A percentile compares a stretch with the other conserved stretches of the same genome.
Conservation (phyloP, 352 stramenopile genomes). For the Globisporangium polare region DNA sequence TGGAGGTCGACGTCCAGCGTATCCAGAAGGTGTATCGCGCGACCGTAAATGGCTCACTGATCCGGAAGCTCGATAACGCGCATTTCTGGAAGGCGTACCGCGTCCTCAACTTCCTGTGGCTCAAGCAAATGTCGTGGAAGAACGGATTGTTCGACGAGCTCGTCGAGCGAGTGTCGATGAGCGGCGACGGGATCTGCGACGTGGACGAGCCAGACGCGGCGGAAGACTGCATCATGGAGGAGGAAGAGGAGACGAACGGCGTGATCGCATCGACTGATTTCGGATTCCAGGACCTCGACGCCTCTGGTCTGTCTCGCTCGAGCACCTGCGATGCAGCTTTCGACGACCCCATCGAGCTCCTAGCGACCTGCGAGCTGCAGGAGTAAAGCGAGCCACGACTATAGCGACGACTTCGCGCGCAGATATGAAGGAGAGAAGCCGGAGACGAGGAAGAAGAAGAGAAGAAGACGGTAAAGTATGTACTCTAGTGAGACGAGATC, state of each 20-base stretch:
- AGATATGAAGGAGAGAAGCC: neutral
- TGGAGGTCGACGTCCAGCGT: conserved; percentile 95
- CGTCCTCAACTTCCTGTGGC: conserved; percentile 71
- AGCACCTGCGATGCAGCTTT: conserved; percentile 22
- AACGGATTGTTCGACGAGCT: conserved; percentile 75
- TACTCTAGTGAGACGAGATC: conserved; percentile 28
- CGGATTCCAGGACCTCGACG: conserved; percentile 12
- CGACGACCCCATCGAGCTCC: conserved; percentile 29
- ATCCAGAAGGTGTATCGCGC: conserved; percentile 94
- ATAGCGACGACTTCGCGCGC: neutral
- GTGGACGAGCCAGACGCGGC: conserved; percentile 37
- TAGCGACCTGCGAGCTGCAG: conserved; percentile 29
- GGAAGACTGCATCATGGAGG: conserved; percentile 49
- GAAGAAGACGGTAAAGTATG: conserved; percentile 17
- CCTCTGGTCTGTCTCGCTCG: neutral
- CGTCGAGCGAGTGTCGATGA: conserved; percentile 60
- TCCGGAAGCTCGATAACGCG: conserved; percentile 82
- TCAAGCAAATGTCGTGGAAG: conserved; percentile 77
- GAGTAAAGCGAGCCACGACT: conserved; percentile 11
- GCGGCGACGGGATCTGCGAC: conserved; percentile 26
- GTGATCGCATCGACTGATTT: conserved; percentile 22
- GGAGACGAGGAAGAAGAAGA: neutral
- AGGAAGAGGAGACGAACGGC: conserved; percentile 26
- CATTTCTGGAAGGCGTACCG: conserved; percentile 80
- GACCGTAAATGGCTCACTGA: conserved; percentile 58